Base-by-base conservation (phyloP, 1,284 basidiomycete species). In the Apiotrichum mycotoxinovorans region DNA sequence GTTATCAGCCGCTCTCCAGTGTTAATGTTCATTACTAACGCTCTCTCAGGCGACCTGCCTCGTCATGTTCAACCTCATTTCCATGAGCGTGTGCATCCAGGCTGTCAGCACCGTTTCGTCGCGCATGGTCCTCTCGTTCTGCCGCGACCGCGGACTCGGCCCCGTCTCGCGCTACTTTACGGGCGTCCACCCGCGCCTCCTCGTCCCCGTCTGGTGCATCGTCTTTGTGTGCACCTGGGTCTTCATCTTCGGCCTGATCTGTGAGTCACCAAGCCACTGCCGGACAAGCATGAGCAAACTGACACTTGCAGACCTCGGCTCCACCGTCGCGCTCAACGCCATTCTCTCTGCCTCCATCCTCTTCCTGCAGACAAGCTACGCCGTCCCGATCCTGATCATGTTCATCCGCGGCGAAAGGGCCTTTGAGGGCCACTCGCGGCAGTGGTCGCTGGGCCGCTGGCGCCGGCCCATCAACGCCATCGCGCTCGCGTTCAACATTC, bases 171-270 rank as follows among this genome's bases (percentile, higher is more conserved):
- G 10, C 11, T 41, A 1, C 22, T 30, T 58, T n/a, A 40, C 43
- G 3, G 48, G 47, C 42, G 61, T 60, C 22, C 47, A 57, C 22
- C 56, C 60, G 26, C 52, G 25, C 18, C 58, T 64, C 33, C 65
- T 66, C 33, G 66, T 67, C 23, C 69, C 69, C 2, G 51, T 69
- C 25, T 60, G 53, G 41, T 65, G 62, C 14, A 60, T 66, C 51
- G 37, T 60, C 27, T 44, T 69, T 17, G 46, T 65, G 55, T 27
- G 83, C 0, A 54, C 65, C 7, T 80, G 86, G 59, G 67, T 69
- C 46, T 61, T 73, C 45, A 62, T 76, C 43, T 77, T 75, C 47
- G 75, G 73, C 77, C 84, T 65, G 65, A 83, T 58, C 77, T 48
- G 27, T 49, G 43, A 23, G 52, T 62, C 22, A 47, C 35, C 14